phyloP scores from a whole-genome alignment of 2,329 filamentous ascomycete genomes.

The Paraphaeosphaeria minitans region DNA sequence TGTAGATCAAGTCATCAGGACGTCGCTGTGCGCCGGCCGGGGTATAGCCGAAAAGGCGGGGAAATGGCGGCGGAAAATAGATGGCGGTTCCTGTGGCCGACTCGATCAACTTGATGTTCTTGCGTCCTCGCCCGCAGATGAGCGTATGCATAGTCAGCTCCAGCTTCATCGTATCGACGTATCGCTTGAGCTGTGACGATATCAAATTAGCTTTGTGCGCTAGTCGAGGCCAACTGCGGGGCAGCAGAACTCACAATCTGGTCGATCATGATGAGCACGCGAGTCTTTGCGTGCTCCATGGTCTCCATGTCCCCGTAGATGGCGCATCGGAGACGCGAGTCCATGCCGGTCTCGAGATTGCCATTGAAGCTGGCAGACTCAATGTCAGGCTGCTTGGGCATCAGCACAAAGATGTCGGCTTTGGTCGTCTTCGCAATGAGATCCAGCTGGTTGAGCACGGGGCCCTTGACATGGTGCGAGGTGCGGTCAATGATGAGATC shows the following conservation, averaged over 20 bases:
- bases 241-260: constrained; percentile 69
- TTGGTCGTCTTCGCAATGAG: constrained; percentile 86
- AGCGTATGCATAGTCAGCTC: constrained; percentile 89
- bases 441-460: constrained; percentile 84
- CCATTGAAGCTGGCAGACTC: constrained; percentile 78
- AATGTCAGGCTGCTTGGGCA: constrained; percentile 81
- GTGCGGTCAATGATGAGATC: constrained; percentile 82
- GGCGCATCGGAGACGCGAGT: constrained; percentile 88
- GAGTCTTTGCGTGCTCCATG: constrained; percentile 94
- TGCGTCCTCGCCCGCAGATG: constrained; percentile 89
- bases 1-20: constrained; percentile 89
- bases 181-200: constrained; percentile 65
- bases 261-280: constrained; percentile 96
- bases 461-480: constrained; percentile 70
- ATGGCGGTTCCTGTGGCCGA: constrained; percentile 95
- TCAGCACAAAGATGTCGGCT: constrained; percentile 94
- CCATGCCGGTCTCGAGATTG: constrained; percentile 75
- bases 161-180: constrained; percentile 79
- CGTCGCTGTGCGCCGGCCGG: constrained; percentile 80
- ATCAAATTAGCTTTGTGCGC: constrained; percentile 44
- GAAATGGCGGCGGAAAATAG: constrained; percentile 95
- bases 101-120: constrained; percentile 98
- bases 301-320: constrained; percentile 97
- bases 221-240: constrained; percentile 25
- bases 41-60: constrained; percentile 86